phyloP scores from a whole-genome alignment of 768 basidiomycete species.

The Sistotremastrum suecicum region DNA sequence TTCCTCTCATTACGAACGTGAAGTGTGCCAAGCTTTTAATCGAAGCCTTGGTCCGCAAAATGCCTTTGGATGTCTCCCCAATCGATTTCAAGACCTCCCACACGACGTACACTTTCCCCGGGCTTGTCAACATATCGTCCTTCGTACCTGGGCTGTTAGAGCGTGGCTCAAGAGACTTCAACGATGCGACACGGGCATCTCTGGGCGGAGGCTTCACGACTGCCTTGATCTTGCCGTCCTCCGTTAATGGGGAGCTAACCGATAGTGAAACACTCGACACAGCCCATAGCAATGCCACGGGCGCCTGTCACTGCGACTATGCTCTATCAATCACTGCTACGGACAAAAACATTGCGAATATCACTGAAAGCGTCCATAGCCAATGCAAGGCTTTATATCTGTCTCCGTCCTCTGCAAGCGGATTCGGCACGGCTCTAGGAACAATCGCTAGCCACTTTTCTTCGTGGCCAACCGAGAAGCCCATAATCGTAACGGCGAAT shows the following conservation, averaged over 20 bases:
- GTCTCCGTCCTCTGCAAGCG: slow-evolving; percentile 3
- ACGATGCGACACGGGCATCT: slow-evolving; percentile 62
- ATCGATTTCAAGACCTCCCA: slow-evolving; percentile 94
- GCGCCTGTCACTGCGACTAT: slow-evolving; percentile 74
- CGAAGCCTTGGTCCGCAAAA: slow-evolving; percentile 79
- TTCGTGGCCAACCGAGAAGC: slow-evolving; percentile 81
- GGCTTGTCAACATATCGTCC: slow-evolving; percentile 76
- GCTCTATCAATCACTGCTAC: slow-evolving; percentile 71
- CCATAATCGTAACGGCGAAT: slow-evolving; percentile 89
- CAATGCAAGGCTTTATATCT: slow-evolving; percentile 72
- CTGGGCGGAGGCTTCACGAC: slow-evolving; percentile 87
- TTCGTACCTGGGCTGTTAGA: slow-evolving; percentile 66
- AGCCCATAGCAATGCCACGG: slow-evolving; percentile 48
- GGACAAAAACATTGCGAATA: slow-evolving; percentile 39
- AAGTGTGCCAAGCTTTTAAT: slow-evolving; percentile 96
- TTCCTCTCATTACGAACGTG: slow-evolving; percentile 95
- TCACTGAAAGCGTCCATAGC: slow-evolving; percentile 64
- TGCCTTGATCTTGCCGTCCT: slow-evolving; percentile 63
- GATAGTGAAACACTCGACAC: slow-evolving; percentile 55
- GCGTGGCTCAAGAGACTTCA: slow-evolving; percentile 42
- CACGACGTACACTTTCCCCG: slow-evolving; percentile 80
- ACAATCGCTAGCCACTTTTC: slow-evolving; percentile 78
- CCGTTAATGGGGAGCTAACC: slow-evolving; percentile 43
- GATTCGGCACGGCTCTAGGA: slow-evolving; percentile 32
- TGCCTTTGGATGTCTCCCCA: slow-evolving; percentile 81